Percentiles rank a stretch among this genome's conserved stretches.
phyloP scores from a whole-genome alignment of 2,329 filamentous ascomycete species.

The Colletotrichum lentis region DNA sequence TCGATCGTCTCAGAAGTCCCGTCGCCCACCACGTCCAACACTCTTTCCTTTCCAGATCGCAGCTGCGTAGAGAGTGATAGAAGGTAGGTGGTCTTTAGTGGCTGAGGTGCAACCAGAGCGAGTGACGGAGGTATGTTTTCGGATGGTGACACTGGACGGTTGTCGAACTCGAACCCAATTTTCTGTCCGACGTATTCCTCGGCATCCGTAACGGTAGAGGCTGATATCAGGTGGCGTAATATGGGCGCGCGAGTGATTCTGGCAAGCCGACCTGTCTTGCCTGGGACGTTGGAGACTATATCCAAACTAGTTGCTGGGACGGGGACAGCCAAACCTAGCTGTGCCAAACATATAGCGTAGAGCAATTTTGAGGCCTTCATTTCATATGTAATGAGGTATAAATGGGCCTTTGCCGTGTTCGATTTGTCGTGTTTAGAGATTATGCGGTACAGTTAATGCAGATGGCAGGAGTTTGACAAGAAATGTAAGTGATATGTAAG shows the following conservation, averaged over 20 bases:
- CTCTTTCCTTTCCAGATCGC: conserved; percentile 18
- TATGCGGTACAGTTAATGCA: not conserved
- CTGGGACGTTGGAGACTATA: conserved; percentile 16
- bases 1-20: conserved; percentile 29
- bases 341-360: conserved; percentile 19
- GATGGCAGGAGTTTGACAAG: not conserved
- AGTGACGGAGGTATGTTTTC: conserved; percentile 25
- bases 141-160: conserved; percentile 32
- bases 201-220: not conserved
- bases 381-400: not conserved
- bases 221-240: not conserved
- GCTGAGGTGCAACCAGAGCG: conserved; percentile 23
- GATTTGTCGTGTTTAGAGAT: not conserved
- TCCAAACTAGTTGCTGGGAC: conserved; percentile 31
- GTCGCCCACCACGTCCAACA: conserved; percentile 34
- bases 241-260: conserved; percentile 14
- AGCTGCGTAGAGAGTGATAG: conserved; percentile 23
- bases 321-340: conserved; percentile 21
- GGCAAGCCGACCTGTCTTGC: conserved; percentile 21
- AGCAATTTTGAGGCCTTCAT: conserved; percentile 34
- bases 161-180: conserved; percentile 28
- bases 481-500: not conserved
- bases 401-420: not conserved
- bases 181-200: conserved; percentile 1
- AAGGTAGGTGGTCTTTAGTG: conserved; percentile 36